These are phyloP conservation scores for Micractinium conductrix DNA, from an alignment of 139 green algal genomes.

Conservation along the genomic window DNA sequence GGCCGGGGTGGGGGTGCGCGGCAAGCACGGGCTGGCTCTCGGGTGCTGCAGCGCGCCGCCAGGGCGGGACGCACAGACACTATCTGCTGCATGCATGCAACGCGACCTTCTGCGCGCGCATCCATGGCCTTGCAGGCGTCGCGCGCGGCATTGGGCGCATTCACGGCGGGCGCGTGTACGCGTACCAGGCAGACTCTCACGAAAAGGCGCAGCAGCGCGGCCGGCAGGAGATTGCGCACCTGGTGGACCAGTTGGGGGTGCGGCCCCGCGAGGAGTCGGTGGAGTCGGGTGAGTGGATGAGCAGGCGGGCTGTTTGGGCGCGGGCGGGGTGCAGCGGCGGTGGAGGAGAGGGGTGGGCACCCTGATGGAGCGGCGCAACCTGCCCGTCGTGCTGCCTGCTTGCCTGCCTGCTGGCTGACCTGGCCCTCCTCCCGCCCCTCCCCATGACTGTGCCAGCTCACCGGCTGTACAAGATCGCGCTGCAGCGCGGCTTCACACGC, in stretches of 20 bases:
- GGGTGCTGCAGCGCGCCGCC: no score
- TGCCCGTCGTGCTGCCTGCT: not conserved
- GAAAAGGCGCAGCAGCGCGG: conserved; percentile 81
- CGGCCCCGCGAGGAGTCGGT: conserved; percentile 76
- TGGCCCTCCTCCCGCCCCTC: not conserved
- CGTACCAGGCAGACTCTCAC: conserved; percentile 84
- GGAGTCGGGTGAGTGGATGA: conserved; percentile 62
- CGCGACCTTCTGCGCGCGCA: no score
- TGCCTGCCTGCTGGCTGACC: not conserved
- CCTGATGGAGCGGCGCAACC: no score
- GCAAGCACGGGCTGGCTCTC: no score
- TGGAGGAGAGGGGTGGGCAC: not conserved
- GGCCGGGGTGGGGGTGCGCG: no score
- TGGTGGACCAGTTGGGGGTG: conserved; percentile 90
- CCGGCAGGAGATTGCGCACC: conserved; percentile 70
- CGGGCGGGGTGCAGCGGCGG: not conserved
- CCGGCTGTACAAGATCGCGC: conserved; percentile 86
- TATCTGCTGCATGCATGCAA: no score
- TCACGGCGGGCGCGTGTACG: conserved; percentile 78
- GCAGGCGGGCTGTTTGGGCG: conserved; percentile 37
- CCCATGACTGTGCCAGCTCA: conserved; percentile 36
- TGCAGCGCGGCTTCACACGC: conserved; percentile 93
- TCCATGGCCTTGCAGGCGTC: no score
- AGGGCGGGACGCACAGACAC: no score
- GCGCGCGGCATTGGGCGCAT: conserved; percentile 66